Evolutionary conservation across 225 moss, liverwort and hornwort genomes (phyloP), one percentile per base, ranked within the genome.

Genomic region (Physcomitrellopsis africana): DNA sequence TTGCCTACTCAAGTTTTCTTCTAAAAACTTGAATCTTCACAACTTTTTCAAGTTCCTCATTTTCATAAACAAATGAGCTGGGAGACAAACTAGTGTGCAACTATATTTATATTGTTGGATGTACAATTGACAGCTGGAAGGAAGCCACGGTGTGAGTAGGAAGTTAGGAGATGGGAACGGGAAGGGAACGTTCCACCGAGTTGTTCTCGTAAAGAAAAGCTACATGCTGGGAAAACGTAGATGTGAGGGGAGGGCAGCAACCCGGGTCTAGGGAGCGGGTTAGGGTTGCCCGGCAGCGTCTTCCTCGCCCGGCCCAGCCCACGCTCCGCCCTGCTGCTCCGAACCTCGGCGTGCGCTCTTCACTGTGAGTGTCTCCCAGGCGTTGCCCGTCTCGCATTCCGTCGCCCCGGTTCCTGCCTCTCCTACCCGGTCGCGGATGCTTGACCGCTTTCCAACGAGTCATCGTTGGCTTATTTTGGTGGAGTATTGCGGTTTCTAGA

Each of bases 271-370:
- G 55, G 52, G 54, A 65, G 74, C 73, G 74, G 74, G 74, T 65
- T 74, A 74, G 74, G 74, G 74, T 74, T 74, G 74, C 73, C 42
- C 64, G 2, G 44, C 2, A 15, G 43, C 44, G 20, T 44, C 32
- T 53, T 53, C 60, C 45, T 61, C 32, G 59, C 76, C 61, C 65
- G 52, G 16, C 69, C 63, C 63, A 46, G 60, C 67, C 79, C 68
- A 52, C 43, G 26, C 59, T 10, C 59, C 27, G 48, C 60, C 17
- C 60, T 37, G 0, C 41, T 43, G 52, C 11, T 60, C 16, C 18
- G 7, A 26, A 51, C 66, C 24, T 23, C 60, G 60, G 45, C 23
- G 1, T 63, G 63, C 63, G 42, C 41, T n/a, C 8, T 37, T 45
- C 26, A 16, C n/a, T 4, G 73, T 73, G 49, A 73, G 79, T 73